These are phyloP conservation scores for Chrysopogon serrulatus DNA, from an alignment of 176 grass and related monocot genomes.

Conservation along the genomic window DNA sequence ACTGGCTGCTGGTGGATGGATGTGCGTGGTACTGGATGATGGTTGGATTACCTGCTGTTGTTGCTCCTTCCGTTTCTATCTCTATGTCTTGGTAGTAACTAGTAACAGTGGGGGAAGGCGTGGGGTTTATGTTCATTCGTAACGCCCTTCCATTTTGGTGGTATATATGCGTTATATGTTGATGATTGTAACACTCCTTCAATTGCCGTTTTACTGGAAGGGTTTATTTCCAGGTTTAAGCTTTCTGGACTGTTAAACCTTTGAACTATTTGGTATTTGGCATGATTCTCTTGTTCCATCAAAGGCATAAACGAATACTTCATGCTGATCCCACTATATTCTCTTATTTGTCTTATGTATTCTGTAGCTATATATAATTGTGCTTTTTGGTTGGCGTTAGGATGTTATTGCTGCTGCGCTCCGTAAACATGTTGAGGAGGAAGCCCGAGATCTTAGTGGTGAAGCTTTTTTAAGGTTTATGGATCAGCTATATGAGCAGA, in stretches of 20 bases:
- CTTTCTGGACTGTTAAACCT: conserved; percentile 7
- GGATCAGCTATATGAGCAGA: conserved; percentile 96
- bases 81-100: neutral
- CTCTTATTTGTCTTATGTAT: conserved; percentile 1
- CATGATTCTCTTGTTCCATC: neutral
- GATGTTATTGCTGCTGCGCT: conserved; percentile 70
- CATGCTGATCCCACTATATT: neutral
- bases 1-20: neutral
- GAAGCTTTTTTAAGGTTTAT: conserved; percentile 96
- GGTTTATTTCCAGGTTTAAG: neutral
- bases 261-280: neutral
- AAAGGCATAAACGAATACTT: neutral
- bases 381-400: conserved; percentile 37
- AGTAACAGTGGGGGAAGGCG: neutral
- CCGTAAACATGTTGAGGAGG: conserved; percentile 86
- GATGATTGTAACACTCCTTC: conserved; percentile 13
- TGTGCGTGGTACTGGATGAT: neutral
- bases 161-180: neutral
- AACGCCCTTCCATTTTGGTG: neutral
- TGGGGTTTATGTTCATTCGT: neutral
- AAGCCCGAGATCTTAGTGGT: conserved; percentile 74
- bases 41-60: neutral
- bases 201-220: neutral
- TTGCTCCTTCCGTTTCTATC: neutral
- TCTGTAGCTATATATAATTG: neutral